Conservation (phyloP, 306 rosid genomes). For the Hippophae tibetana region DNA sequence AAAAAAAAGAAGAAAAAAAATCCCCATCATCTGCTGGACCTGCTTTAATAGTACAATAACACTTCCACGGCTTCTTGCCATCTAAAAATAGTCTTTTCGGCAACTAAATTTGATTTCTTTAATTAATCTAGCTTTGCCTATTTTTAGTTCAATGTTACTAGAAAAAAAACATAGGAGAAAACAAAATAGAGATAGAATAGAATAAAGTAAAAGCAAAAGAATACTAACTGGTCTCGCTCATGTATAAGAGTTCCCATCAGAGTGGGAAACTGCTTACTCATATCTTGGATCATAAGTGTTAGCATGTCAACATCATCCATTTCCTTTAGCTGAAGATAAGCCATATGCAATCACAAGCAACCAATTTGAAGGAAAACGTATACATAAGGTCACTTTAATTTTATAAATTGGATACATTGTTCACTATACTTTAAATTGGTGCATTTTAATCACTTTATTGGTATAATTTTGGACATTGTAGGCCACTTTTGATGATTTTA, state of each 20-base stretch:
- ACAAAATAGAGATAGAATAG: neutral
- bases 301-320: slow-evolving; percentile 87
- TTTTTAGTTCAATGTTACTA: neutral
- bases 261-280: slow-evolving; percentile 89
- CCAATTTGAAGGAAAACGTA: neutral
- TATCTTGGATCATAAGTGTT: slow-evolving; percentile 81
- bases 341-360: slow-evolving; percentile 19
- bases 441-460: too few species aligned
- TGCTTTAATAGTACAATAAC: too few species aligned
- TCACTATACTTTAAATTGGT: too few species aligned
- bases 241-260: slow-evolving; percentile 89
- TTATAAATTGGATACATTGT: too few species aligned
- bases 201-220: slow-evolving; percentile 14
- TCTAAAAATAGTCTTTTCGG: too few species aligned
- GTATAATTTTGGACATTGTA: too few species aligned
- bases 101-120: too few species aligned
- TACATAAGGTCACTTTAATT: too few species aligned
- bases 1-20: too few species aligned
- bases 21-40: too few species aligned
- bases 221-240: slow-evolving; percentile 83
- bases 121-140: neutral
- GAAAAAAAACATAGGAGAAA: neutral
- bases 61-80: too few species aligned
- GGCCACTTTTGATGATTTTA: too few species aligned
- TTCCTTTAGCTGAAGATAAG: slow-evolving; percentile 65